Percentiles rank a stretch among this genome's conserved stretches.
phyloP scores from a whole-genome alignment of 2,329 filamentous ascomycete species.

The Fusarium dlaminii region DNA sequence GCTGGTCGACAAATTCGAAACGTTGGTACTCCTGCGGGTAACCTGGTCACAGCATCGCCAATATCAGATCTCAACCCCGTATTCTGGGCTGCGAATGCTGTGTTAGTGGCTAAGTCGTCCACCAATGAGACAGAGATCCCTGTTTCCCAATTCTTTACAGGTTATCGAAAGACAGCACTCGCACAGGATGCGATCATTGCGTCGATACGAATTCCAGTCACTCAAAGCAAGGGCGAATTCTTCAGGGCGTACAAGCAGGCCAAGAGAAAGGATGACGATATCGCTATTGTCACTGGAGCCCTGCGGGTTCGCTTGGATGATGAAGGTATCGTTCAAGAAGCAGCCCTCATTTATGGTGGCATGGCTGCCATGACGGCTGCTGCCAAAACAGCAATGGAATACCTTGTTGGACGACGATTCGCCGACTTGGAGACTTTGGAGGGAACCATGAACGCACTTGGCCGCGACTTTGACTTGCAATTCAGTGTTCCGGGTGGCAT shows the following conservation, averaged over 20 bases:
- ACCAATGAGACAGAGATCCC: constrained; percentile 82
- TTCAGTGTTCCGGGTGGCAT: constrained; percentile 97
- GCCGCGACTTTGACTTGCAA: constrained; percentile 84
- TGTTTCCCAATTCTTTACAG: constrained; percentile 91
- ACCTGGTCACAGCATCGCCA: constrained; percentile 91
- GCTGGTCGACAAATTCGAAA: constrained; percentile 96
- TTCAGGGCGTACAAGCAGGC: constrained; percentile 94
- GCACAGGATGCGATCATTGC: constrained; percentile 85
- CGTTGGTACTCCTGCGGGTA: constrained; percentile 95
- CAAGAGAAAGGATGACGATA: constrained; percentile 97
- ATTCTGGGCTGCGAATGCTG: constrained; percentile 85
- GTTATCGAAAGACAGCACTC: constrained; percentile 86
- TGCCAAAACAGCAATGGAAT: constrained; percentile 80
- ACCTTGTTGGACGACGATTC: constrained; percentile 79
- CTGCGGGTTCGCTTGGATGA: constrained; percentile 78
- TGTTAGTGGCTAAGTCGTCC: constrained; percentile 81
- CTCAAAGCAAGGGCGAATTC: constrained; percentile 79
- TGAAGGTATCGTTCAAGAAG: constrained; percentile 74
- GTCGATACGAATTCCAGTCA: constrained; percentile 84
- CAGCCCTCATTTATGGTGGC: constrained; percentile 88
- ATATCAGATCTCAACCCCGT: constrained; percentile 98
- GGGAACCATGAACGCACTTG: constrained; percentile 88
- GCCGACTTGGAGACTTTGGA: constrained; percentile 86
- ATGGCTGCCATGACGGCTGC: constrained; percentile 94
- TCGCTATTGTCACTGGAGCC: constrained; percentile 94